Conservation (phyloP, 805 yeast genomes). For the Yarrowia deformans region DNA sequence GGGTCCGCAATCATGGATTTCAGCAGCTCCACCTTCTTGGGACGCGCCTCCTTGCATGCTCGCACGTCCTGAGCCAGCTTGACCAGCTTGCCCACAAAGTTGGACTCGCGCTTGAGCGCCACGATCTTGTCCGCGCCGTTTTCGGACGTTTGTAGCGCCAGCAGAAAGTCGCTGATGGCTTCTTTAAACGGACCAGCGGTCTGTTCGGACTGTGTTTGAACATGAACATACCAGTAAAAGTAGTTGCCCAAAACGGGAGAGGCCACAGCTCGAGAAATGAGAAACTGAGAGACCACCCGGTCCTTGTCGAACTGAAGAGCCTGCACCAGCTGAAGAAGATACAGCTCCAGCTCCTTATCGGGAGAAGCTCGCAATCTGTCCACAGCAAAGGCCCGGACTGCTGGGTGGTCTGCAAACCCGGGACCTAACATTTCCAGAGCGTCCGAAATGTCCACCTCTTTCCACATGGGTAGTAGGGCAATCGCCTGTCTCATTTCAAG, state of each 20-base stretch:
- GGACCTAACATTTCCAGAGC: slow-evolving; percentile 86
- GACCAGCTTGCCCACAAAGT: slow-evolving; percentile 70
- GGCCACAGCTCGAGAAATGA: slow-evolving; percentile 72
- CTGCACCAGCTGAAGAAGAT: slow-evolving; percentile 87
- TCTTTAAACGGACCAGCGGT: slow-evolving; percentile 55
- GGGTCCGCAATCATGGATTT: slow-evolving; percentile 63
- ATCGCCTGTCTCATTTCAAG: slow-evolving; percentile 80
- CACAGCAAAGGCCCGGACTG: slow-evolving; percentile 87
- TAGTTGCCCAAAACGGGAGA: slow-evolving; percentile 77
- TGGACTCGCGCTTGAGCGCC: slow-evolving; percentile 65
- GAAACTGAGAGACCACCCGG: slow-evolving; percentile 58
- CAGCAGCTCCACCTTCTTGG: slow-evolving; percentile 73
- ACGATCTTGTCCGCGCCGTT: slow-evolving; percentile 49
- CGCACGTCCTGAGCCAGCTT: slow-evolving; percentile 70
- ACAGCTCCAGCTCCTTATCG: slow-evolving; percentile 80
- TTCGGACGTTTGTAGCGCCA: slow-evolving; percentile 48
- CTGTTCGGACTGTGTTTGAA: slow-evolving; percentile 74
- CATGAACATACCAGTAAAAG: slow-evolving; percentile 90
- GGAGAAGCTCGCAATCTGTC: slow-evolving; percentile 78
- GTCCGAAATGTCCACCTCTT: slow-evolving; percentile 80
- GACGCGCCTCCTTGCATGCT: slow-evolving; percentile 74
- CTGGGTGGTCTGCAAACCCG: slow-evolving; percentile 66
- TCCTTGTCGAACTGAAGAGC: slow-evolving; percentile 78
- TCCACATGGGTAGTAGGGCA: slow-evolving; percentile 72
- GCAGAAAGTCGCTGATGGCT: slow-evolving; percentile 57